A percentile compares a stretch with the other conserved stretches of the same genome.
These are phyloP conservation scores for Fraxinus velutina DNA, from an alignment of 305 asterid genomes.

Conservation along the genomic window DNA sequence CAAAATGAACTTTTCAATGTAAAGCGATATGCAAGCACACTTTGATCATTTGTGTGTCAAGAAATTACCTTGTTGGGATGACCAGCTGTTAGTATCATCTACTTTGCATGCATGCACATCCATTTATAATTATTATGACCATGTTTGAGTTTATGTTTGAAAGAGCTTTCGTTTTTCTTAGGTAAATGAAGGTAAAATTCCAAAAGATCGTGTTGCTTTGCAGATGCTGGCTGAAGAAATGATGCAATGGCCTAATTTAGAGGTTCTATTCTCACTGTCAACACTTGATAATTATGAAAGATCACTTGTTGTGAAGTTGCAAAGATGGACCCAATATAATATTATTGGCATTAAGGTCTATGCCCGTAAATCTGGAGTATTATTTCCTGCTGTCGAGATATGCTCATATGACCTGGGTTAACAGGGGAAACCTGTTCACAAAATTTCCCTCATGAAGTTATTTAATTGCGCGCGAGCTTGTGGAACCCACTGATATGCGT, in stretches of 20 bases:
- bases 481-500: neutral
- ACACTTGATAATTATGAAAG: conserved; percentile 1
- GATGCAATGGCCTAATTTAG: conserved; percentile 86
- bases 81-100: neutral
- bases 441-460: neutral
- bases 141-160: conserved; percentile 2
- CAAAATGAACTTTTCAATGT: neutral
- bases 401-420: neutral
- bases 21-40: neutral
- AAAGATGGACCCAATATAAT: neutral
- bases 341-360: neutral
- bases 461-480: neutral
- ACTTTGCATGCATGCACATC: neutral
- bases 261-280: conserved; percentile 43
- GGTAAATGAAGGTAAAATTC: conserved; percentile 84
- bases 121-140: neutral
- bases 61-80: neutral
- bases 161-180: conserved; percentile 22
- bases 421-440: neutral
- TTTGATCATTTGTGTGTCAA: neutral
- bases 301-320: neutral
- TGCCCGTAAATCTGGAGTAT: neutral
- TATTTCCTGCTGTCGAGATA: neutral
- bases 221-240: conserved; percentile 86
- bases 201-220: conserved; percentile 59